Conservation (phyloP, 768 basidiomycete genomes). For the Psilocybe cubensis region DNA sequence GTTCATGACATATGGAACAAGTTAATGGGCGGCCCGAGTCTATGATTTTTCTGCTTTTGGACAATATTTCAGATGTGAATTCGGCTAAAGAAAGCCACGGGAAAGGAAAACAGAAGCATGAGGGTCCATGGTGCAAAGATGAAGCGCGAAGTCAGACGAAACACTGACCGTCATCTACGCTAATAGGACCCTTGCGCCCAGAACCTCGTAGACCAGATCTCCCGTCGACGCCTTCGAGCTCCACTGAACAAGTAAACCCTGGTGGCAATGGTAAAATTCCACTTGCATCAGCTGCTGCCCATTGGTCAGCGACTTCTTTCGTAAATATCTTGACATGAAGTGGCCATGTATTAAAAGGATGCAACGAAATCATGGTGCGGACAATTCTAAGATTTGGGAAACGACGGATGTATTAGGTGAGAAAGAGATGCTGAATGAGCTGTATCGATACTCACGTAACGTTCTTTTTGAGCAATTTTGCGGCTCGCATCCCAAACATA, state of each 20-base stretch:
- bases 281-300: conserved; percentile 42
- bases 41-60: conserved; percentile 49
- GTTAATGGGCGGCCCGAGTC: conserved; percentile 32
- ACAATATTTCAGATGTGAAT: conserved; percentile 52
- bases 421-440: background rate
- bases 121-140: background rate
- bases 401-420: background rate
- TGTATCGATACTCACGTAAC: conserved; percentile 45
- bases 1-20: conserved; percentile 54
- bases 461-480: conserved; percentile 43
- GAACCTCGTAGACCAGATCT: conserved; percentile 57
- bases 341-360: conserved; percentile 76
- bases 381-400: conserved; percentile 51
- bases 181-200: conserved; percentile 58
- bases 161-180: conserved; percentile 56
- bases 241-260: conserved; percentile 53
- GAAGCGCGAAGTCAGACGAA: background rate
- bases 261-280: conserved; percentile 42
- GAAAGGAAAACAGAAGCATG: background rate
- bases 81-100: conserved; percentile 33
- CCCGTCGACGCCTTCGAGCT: conserved; percentile 75
- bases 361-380: conserved; percentile 60
- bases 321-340: conserved; percentile 79
- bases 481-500: conserved; percentile 37
- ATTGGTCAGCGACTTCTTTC: conserved; percentile 56